These are phyloP conservation scores for Trichoderma citrinoviride DNA, from an alignment of 2,329 filamentous ascomycete genomes.

Conservation along the genomic window DNA sequence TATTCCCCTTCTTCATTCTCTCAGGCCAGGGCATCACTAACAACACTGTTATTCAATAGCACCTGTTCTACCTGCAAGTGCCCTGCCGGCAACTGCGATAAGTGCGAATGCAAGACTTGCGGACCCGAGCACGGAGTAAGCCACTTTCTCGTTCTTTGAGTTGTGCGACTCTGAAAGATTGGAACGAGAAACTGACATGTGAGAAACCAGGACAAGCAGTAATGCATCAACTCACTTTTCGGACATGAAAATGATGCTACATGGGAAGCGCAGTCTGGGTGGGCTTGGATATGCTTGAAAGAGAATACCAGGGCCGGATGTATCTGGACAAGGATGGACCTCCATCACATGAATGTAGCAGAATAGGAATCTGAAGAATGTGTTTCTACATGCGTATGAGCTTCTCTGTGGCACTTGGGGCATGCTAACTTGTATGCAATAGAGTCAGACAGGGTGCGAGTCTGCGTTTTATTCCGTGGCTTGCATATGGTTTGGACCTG, in stretches of 20 bases:
- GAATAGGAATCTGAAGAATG: background rate
- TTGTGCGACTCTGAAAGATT: background rate
- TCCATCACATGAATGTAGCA: background rate
- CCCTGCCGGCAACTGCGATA: background rate
- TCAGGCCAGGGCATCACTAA: background rate
- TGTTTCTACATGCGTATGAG: background rate
- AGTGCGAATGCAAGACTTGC: constrained; percentile 12
- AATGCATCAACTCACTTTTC: background rate
- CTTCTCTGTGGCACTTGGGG: background rate
- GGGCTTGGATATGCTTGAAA: background rate
- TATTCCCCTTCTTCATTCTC: too few species aligned
- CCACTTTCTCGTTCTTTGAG: background rate
- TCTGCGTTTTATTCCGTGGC: background rate
- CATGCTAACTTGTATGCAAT: background rate
- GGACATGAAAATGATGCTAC: background rate
- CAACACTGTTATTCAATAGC: background rate
- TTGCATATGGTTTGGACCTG: background rate
- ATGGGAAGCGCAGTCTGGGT: background rate
- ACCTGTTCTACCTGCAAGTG: constrained; percentile 13
- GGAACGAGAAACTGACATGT: background rate
- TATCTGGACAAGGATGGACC: background rate
- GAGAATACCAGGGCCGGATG: background rate
- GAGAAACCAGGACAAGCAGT: background rate
- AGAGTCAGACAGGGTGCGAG: background rate
- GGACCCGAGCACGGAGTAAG: background rate